A percentile compares a stretch with the other conserved stretches of the same genome.
Conservation (phyloP, 2,329 filamentous ascomycete species). For the Verticillium klebahnii region DNA sequence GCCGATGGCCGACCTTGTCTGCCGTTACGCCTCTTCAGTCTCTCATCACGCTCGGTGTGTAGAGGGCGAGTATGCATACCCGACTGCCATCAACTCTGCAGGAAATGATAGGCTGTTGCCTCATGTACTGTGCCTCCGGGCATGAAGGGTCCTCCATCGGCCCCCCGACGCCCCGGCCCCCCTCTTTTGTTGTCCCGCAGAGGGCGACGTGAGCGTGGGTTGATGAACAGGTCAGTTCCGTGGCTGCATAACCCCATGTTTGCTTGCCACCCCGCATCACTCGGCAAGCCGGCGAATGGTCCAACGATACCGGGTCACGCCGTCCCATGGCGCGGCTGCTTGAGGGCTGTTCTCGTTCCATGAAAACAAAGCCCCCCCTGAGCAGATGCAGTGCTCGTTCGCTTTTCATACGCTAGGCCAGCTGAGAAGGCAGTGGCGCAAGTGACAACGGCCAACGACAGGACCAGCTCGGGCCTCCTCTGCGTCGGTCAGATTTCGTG, state of each 20-base stretch:
- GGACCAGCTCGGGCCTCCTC: background rate
- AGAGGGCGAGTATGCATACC: background rate
- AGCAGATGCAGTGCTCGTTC: background rate
- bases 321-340: background rate
- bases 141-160: background rate
- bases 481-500: background rate
- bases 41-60: background rate
- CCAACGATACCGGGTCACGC: background rate
- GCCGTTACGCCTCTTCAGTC: background rate
- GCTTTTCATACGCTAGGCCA: background rate
- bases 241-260: constrained; percentile 1
- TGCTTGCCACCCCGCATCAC: constrained; percentile 1
- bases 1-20: background rate
- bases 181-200: background rate
- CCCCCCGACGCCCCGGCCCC: too few species aligned
- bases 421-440: background rate
- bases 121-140: background rate
- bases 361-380: background rate
- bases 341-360: background rate
- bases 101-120: background rate
- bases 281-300: constrained; percentile 3
- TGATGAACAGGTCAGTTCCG: background rate
- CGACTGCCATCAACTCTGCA: background rate
- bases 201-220: background rate
- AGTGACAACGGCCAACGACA: background rate